phyloP scores from a whole-genome alignment of 306 rosid species.

The cucumber (Cucumis sativus) region DNA sequence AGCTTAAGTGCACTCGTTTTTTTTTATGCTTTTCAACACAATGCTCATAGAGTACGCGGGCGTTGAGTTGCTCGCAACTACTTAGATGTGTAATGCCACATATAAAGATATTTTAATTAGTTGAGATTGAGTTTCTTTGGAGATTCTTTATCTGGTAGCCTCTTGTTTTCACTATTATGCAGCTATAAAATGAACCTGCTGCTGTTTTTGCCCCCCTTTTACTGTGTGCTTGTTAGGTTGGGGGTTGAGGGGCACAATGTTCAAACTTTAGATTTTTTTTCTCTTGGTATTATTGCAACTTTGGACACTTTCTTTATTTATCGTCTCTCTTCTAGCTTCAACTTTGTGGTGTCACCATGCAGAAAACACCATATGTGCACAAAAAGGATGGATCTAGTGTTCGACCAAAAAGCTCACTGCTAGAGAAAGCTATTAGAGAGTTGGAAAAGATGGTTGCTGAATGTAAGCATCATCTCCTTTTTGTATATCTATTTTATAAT shows the following conservation, averaged over 20 bases:
- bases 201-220: neutral
- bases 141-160: neutral
- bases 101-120: neutral
- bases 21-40: neutral
- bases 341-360: slow-evolving; percentile 22
- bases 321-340: neutral
- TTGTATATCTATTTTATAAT: slow-evolving; percentile 10
- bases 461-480: slow-evolving; percentile 39
- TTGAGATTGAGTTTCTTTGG: neutral
- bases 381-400: slow-evolving; percentile 77
- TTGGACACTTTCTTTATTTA: neutral
- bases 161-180: neutral
- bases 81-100: neutral
- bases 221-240: neutral
- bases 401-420: slow-evolving; percentile 71
- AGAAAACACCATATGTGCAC: slow-evolving; percentile 48
- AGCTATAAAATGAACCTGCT: neutral
- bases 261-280: neutral
- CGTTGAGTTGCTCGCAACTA: neutral
- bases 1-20: neutral
- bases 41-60: neutral
- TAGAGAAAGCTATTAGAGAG: slow-evolving; percentile 86
- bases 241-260: neutral
- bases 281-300: neutral
- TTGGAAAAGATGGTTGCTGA: slow-evolving; percentile 94